These are phyloP conservation scores for Fusarium sp. DNA, from an alignment of 2,329 filamentous ascomycete genomes.

Conservation along the genomic window DNA sequence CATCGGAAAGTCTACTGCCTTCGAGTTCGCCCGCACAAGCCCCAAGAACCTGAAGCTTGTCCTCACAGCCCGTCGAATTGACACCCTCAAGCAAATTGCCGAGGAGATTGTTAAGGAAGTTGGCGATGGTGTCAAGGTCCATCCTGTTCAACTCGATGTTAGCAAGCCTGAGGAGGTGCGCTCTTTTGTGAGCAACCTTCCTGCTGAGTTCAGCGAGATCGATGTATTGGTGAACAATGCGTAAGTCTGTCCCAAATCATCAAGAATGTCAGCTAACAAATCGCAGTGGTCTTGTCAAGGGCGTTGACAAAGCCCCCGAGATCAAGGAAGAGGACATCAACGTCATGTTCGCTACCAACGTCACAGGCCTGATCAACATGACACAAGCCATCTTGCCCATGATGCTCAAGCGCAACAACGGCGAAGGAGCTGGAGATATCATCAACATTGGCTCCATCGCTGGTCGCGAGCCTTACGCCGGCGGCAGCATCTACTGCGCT, in stretches of 20 bases:
- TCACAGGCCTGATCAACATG: constrained; percentile 95
- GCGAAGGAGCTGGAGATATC: constrained; percentile 83
- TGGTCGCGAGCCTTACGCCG: constrained; percentile 85
- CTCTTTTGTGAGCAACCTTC: constrained; percentile 77
- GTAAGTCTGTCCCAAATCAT: constrained; percentile 62
- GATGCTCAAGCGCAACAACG: constrained; percentile 80
- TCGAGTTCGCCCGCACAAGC: constrained; percentile 90
- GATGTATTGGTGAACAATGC: constrained; percentile 96
- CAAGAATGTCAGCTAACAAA: not conserved
- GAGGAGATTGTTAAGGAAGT: constrained; percentile 81
- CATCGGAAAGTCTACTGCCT: constrained; percentile 82
- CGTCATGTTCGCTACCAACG: constrained; percentile 92
- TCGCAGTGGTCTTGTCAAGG: constrained; percentile 84
- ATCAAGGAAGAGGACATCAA: constrained; percentile 87
- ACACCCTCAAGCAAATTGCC: constrained; percentile 80
- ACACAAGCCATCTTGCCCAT: constrained; percentile 88
- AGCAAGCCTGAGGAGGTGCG: constrained; percentile 80
- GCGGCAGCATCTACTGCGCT: constrained; percentile 91
- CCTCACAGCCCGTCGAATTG: constrained; percentile 85
- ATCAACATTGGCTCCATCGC: constrained; percentile 95
- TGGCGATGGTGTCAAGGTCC: constrained; percentile 81
- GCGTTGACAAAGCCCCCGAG: constrained; percentile 84
- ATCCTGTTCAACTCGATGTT: constrained; percentile 87
- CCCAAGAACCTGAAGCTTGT: constrained; percentile 84
- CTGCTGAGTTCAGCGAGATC: constrained; percentile 84